Base-by-base conservation (phyloP, 768 basidiomycete species). In the Gymnopilus dilepis region DNA sequence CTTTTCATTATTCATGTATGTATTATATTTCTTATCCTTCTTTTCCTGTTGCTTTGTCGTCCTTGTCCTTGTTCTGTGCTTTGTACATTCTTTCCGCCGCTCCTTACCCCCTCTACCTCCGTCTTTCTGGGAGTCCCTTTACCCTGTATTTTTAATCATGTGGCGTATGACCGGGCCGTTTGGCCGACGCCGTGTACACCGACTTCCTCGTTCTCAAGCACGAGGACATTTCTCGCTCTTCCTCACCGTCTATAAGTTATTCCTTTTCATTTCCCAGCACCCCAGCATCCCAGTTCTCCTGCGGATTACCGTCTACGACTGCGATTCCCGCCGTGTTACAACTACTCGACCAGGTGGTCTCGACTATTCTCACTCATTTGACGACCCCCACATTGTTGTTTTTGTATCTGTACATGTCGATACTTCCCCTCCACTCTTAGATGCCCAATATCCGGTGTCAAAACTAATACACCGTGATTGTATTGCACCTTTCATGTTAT, bases 1-100 rank as follows among this genome's bases (percentile, higher is more conserved):
- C 54, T 54, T 65, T 67, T 65, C 56, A 59, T 70, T 70, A 67
- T 68, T 68, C 61, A 63, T 70, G 67, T 68, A 68, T 68, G 67
- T 70, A 66, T 70, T 60, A 66, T 64, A 41, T 63, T 59, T 59
- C 52, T 38, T 31, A 33, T 54, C 43, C 54, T 41, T 55, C 19
- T 56, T 45, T 22, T 37, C 24, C 24, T 40, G 21, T 48, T 28
- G 30, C 52, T n/a, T 28, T 50, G 21, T 13, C 47, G 53, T 42
- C 52, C 52, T 54, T 54, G 51, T 52, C 38, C 22, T n/a, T n/a
- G 22, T 42, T 41, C 53, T 42, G 42, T 43, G 33, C 38, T 43
- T 56, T 48, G 56, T 52, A 56, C 21, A 30, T 50, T 31, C 28
- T 5, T 47, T 24, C 28, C 45, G 55, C 55, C 55, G 55, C 42